These are phyloP conservation scores for Hondaea fermentalgiana DNA, from an alignment of 108 stramenopile species.

Conservation along the genomic window DNA sequence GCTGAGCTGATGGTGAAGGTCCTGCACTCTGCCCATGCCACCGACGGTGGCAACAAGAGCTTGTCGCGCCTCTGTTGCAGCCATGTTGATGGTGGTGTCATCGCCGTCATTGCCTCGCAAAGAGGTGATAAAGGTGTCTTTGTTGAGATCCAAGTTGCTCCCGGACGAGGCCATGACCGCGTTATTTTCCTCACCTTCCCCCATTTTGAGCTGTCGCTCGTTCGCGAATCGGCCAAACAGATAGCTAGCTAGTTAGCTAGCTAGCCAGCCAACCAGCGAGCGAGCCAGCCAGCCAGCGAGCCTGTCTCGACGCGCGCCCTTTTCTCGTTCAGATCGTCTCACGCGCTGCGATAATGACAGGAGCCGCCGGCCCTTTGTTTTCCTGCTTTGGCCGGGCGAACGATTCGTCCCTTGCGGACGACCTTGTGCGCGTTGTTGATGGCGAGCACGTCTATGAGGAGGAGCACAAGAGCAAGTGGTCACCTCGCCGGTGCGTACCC, in stretches of 20 bases:
- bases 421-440: too few relatives aligned
- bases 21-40: conserved; percentile 38
- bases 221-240: too few relatives aligned
- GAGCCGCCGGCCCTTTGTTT: background rate
- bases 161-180: background rate
- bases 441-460: too few relatives aligned
- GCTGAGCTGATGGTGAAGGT: conserved; percentile 37
- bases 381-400: too few relatives aligned
- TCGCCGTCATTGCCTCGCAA: background rate
- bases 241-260: too few relatives aligned
- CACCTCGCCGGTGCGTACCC: too few relatives aligned
- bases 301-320: background rate
- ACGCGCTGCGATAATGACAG: too few relatives aligned
- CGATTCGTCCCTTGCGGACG: too few relatives aligned
- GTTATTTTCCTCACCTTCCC: background rate
- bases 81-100: background rate
- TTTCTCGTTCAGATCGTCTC: too few relatives aligned
- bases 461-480: too few relatives aligned
- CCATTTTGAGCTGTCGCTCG: background rate
- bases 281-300: too few relatives aligned
- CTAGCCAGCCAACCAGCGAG: too few relatives aligned
- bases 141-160: background rate
- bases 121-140: conserved; percentile 7
- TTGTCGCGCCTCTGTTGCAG: background rate
- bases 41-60: background rate